phyloP scores from a whole-genome alignment of 2,329 filamentous ascomycete species.

The Colletotrichum horii region DNA sequence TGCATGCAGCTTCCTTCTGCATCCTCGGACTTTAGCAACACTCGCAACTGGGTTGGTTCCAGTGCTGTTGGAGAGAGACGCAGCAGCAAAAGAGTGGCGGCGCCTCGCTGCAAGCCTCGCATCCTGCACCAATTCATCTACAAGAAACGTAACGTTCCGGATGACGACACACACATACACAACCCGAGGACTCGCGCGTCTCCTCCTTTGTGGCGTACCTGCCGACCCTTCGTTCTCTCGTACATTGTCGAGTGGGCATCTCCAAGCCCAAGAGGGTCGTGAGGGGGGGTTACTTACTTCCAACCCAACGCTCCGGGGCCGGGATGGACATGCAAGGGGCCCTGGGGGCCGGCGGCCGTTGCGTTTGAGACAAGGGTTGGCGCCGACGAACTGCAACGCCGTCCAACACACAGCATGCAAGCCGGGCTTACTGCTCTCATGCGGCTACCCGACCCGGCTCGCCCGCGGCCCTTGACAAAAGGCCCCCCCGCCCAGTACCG shows the following conservation, averaged over 20 bases:
- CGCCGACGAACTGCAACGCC: neutral
- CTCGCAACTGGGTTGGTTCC: neutral
- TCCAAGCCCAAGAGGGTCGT: neutral
- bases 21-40: neutral
- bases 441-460: slow-evolving; percentile 10
- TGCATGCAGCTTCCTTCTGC: neutral
- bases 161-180: neutral
- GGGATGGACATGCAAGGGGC: neutral
- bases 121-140: neutral
- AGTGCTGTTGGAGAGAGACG: neutral
- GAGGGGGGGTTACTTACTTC: neutral
- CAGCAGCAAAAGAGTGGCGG: neutral
- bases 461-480: neutral
- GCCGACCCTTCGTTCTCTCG: too few relatives aligned
- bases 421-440: neutral
- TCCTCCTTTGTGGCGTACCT: neutral
- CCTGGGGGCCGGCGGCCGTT: neutral
- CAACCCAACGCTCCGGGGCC: neutral
- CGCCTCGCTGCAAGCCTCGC: neutral
- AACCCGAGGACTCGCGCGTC: neutral
- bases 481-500: neutral
- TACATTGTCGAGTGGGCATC: neutral
- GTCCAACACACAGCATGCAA: neutral
- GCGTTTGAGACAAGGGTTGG: neutral
- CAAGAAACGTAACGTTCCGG: neutral